A percentile compares a stretch with the other conserved stretches of the same genome.
phyloP scores from a whole-genome alignment of 2,329 filamentous ascomycete species.

The Dactylonectria estremocensis region DNA sequence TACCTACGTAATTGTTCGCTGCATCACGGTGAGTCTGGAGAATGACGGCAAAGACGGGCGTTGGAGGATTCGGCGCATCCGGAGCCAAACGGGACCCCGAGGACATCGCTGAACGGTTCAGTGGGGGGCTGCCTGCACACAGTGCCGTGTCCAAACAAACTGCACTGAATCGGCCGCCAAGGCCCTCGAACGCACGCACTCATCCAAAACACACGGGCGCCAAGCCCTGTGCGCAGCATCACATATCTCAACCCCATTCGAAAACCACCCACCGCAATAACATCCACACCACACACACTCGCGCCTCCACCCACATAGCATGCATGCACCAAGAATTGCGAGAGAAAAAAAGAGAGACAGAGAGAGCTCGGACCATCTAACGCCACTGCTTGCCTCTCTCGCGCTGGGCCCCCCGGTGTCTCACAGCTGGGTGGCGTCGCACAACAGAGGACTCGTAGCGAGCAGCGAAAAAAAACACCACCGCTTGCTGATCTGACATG shows the following conservation, averaged over 20 bases:
- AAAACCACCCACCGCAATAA: not conserved
- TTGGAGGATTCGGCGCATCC: not conserved
- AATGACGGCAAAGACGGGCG: not conserved
- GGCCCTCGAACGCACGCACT: not conserved
- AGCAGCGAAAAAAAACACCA: constrained; percentile 17
- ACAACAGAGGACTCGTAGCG: too few species aligned
- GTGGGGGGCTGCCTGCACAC: not conserved
- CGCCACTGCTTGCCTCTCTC: not conserved
- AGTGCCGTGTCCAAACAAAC: not conserved
- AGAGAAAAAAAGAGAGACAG: not conserved
- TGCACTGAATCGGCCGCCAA: not conserved
- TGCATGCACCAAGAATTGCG: constrained; percentile 11
- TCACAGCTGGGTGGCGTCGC: too few species aligned
- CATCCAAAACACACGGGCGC: not conserved
- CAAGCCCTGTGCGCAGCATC: not conserved
- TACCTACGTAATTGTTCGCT: too few species aligned
- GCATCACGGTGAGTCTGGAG: too few species aligned
- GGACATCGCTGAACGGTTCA: not conserved
- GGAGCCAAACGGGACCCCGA: not conserved
- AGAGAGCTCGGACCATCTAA: constrained; percentile 5
- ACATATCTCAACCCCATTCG: not conserved
- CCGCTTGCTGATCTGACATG: constrained; percentile 43
- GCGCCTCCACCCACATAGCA: not conserved
- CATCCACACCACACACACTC: not conserved
- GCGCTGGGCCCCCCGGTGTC: not conserved